Conservation (phyloP, 306 rosid species). For the Prunus armeniaca region DNA sequence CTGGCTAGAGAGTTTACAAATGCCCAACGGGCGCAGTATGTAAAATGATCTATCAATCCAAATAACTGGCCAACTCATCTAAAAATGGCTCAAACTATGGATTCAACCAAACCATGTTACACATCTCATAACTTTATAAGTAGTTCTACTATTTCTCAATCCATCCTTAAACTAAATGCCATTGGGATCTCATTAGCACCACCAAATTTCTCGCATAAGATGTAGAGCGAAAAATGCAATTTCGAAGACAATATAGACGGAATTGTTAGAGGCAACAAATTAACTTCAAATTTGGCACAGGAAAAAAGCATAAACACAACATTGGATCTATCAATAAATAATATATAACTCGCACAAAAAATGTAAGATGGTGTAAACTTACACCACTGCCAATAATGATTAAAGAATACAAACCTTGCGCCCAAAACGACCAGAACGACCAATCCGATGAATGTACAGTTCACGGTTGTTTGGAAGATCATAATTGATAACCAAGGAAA, state of each 20-base stretch:
- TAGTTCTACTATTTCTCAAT: background rate
- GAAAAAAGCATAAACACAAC: background rate
- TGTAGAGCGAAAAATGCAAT: no score
- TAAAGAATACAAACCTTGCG: slow-evolving; percentile 65
- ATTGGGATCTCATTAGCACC: no score
- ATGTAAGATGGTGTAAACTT: background rate
- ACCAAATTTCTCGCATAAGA: no score
- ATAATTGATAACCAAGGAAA: slow-evolving; percentile 87
- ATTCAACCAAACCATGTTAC: background rate
- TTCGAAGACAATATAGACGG: background rate
- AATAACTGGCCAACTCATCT: background rate
- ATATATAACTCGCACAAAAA: background rate
- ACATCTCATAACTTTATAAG: background rate
- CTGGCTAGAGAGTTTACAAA: background rate
- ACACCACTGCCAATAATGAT: background rate
- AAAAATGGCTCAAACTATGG: background rate
- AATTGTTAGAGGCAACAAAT: no score
- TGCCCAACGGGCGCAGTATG: background rate
- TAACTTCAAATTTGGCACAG: background rate
- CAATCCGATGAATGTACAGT: slow-evolving; percentile 94
- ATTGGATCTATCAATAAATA: background rate
- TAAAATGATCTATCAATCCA: background rate
- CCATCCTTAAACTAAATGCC: no score
- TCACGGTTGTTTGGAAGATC: slow-evolving; percentile 99
- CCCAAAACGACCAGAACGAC: slow-evolving; percentile 98